phyloP scores from a whole-genome alignment of 2,329 filamentous ascomycete genomes.

The Exophiala sp. region DNA sequence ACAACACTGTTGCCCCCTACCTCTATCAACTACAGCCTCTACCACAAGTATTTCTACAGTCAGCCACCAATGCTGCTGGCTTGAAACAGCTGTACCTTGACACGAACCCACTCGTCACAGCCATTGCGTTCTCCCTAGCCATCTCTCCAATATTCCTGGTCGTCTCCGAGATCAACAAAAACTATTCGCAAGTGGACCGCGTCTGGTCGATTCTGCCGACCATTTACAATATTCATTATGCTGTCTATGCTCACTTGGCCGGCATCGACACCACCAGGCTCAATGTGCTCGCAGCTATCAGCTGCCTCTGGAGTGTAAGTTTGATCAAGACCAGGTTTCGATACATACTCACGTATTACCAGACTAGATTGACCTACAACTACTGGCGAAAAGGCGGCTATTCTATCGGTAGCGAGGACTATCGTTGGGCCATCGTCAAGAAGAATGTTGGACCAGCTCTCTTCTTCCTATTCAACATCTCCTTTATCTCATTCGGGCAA shows the following conservation, averaged over 20 bases:
- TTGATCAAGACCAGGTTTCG: not conserved
- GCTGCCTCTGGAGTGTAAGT: slow-evolving; percentile 74
- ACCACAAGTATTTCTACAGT: slow-evolving; percentile 61
- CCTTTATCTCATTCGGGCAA: slow-evolving; percentile 85
- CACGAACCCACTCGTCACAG: slow-evolving; percentile 82
- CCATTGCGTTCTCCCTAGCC: slow-evolving; percentile 67
- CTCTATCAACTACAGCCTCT: slow-evolving; percentile 67
- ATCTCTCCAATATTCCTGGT: slow-evolving; percentile 71
- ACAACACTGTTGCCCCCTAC: slow-evolving; percentile 71
- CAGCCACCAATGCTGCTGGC: slow-evolving; percentile 57
- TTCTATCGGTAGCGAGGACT: slow-evolving; percentile 83
- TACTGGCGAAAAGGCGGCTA: slow-evolving; percentile 97
- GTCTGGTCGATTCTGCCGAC: slow-evolving; percentile 87
- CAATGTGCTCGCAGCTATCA: slow-evolving; percentile 68
- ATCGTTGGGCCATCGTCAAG: slow-evolving; percentile 81
- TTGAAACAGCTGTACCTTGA: slow-evolving; percentile 70
- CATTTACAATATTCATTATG: slow-evolving; percentile 80
- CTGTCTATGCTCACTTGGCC: slow-evolving; percentile 73
- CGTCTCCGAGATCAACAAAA: slow-evolving; percentile 78
- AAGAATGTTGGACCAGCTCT: slow-evolving; percentile 58
- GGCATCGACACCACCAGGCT: slow-evolving; percentile 67
- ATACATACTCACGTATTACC: slow-evolving; percentile 6
- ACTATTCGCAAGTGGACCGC: slow-evolving; percentile 96
- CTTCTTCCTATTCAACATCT: slow-evolving; percentile 81
- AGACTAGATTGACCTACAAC: slow-evolving; percentile 86